phyloP scores from a whole-genome alignment of 1,284 basidiomycete species.

The Apiotrichum gracile region DNA sequence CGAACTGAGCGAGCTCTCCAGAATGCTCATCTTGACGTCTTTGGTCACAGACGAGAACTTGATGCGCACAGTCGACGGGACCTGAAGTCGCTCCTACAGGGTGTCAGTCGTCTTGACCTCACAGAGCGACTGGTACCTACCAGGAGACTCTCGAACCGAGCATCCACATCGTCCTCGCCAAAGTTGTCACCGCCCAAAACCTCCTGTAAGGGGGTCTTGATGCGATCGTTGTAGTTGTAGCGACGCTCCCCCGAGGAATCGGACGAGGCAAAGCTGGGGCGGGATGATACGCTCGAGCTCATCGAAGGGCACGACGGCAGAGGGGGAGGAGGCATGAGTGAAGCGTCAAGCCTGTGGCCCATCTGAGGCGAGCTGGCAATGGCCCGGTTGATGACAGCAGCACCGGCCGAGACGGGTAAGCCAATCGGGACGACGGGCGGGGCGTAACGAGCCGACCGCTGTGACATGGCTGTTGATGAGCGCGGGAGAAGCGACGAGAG shows the following conservation, averaged over 20 bases:
- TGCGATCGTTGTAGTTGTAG: neutral
- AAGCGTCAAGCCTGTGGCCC: neutral
- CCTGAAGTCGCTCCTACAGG: slow-evolving; percentile 37
- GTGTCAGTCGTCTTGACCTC: neutral
- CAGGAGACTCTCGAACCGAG: slow-evolving; percentile 36
- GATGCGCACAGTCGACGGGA: slow-evolving; percentile 35
- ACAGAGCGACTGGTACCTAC: slow-evolving; percentile 14
- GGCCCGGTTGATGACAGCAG: neutral
- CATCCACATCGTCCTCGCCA: slow-evolving; percentile 24
- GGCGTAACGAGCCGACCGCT: too few species aligned
- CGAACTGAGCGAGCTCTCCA: slow-evolving; percentile 31
- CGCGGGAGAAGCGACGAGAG: too few species aligned
- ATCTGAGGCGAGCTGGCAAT: neutral
- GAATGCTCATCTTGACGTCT: slow-evolving; percentile 39
- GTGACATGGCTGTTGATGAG: slow-evolving; percentile 8
- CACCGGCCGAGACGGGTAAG: slow-evolving; percentile 1
- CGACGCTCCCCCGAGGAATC: neutral
- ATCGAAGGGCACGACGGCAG: slow-evolving; percentile 6
- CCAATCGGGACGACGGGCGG: too few species aligned
- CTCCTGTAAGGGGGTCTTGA: slow-evolving; percentile 17
- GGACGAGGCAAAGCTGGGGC: slow-evolving; percentile 5
- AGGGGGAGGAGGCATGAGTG: slow-evolving; percentile 13
- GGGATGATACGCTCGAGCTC: slow-evolving; percentile 9
- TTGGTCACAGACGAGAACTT: slow-evolving; percentile 38
- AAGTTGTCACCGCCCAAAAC: slow-evolving; percentile 1